phyloP scores from a whole-genome alignment of 73 alveolate species.

The Uronychia binucleata region DNA sequence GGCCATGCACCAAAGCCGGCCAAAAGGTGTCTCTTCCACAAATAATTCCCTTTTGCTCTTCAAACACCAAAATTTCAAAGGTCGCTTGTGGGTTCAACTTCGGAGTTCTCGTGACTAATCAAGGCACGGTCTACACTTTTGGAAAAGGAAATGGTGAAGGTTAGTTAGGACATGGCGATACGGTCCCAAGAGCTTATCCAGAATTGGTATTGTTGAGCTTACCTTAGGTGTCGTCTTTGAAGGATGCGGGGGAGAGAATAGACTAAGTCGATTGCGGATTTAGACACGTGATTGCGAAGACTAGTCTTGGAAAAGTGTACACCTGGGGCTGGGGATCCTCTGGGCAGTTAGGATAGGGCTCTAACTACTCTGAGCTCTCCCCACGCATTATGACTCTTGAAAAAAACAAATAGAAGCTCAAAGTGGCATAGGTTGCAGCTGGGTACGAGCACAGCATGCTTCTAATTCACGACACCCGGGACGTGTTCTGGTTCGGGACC shows the following conservation, averaged over 20 bases:
- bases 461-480: slow-evolving; percentile 74
- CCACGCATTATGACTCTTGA: slow-evolving; percentile 89
- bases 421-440: slow-evolving; percentile 87
- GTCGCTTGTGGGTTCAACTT: slow-evolving; percentile 92
- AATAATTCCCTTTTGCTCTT: slow-evolving; percentile 63
- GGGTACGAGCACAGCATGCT: slow-evolving; percentile 84
- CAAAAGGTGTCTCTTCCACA: slow-evolving; percentile 72
- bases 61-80: slow-evolving; percentile 73
- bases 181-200: slow-evolving; percentile 87
- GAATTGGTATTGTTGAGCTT: too few relatives aligned
- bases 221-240: slow-evolving; percentile 51
- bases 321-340: slow-evolving; percentile 98
- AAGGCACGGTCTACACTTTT: slow-evolving; percentile 89
- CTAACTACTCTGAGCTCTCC: slow-evolving; percentile 67
- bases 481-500: slow-evolving; percentile 90
- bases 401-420: slow-evolving; percentile 80
- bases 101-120: slow-evolving; percentile 76
- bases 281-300: slow-evolving; percentile 93
- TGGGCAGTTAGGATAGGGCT: slow-evolving; percentile 96
- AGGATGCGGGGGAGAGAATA: slow-evolving; percentile 86
- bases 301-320: slow-evolving; percentile 94
- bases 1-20: slow-evolving; percentile 94
- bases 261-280: slow-evolving; percentile 96
- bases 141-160: slow-evolving; percentile 93
- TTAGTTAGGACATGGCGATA: slow-evolving; percentile 91